A percentile compares a stretch with the other conserved stretches of the same genome.
Conservation (phyloP, 768 basidiomycete genomes). For the Auricularia auricula-judae region DNA sequence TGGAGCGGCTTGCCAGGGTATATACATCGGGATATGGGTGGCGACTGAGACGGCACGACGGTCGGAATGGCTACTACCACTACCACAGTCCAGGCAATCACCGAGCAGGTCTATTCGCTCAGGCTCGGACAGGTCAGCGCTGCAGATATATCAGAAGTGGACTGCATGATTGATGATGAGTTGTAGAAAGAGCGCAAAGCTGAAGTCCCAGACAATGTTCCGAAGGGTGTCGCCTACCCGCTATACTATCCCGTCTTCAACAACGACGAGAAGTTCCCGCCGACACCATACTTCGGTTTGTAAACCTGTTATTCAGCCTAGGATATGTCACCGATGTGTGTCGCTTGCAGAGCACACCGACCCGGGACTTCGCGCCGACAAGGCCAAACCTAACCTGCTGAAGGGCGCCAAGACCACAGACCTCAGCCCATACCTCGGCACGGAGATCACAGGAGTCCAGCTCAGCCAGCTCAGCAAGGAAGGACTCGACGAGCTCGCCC, state of each 20-base stretch:
- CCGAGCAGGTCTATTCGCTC: too few relatives aligned
- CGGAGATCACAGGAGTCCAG: slow-evolving; percentile 40
- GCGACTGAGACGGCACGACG: too few relatives aligned
- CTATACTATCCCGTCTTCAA: slow-evolving; percentile 39
- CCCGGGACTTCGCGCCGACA: slow-evolving; percentile 36
- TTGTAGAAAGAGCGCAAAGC: too few relatives aligned
- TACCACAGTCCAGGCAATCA: too few relatives aligned
- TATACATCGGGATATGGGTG: too few relatives aligned
- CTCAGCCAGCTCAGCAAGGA: slow-evolving; percentile 40
- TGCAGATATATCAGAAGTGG: too few relatives aligned
- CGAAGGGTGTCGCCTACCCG: slow-evolving; percentile 35
- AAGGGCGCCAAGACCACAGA: slow-evolving; percentile 24
- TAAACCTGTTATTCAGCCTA: neutral
- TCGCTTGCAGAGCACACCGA: slow-evolving; percentile 27
- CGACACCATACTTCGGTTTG: slow-evolving; percentile 36
- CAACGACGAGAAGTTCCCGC: slow-evolving; percentile 37
- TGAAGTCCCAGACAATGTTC: neutral
- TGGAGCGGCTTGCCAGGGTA: too few relatives aligned
- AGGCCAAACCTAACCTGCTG: slow-evolving; percentile 40
- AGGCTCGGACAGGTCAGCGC: too few relatives aligned
- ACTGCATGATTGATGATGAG: too few relatives aligned
- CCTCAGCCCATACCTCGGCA: slow-evolving; percentile 41
- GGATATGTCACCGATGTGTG: too few relatives aligned
- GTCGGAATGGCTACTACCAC: too few relatives aligned
- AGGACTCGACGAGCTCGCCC: slow-evolving; percentile 43